Base-by-base conservation (phyloP, 352 stramenopile species). In the Globisporangium nagaii region DNA sequence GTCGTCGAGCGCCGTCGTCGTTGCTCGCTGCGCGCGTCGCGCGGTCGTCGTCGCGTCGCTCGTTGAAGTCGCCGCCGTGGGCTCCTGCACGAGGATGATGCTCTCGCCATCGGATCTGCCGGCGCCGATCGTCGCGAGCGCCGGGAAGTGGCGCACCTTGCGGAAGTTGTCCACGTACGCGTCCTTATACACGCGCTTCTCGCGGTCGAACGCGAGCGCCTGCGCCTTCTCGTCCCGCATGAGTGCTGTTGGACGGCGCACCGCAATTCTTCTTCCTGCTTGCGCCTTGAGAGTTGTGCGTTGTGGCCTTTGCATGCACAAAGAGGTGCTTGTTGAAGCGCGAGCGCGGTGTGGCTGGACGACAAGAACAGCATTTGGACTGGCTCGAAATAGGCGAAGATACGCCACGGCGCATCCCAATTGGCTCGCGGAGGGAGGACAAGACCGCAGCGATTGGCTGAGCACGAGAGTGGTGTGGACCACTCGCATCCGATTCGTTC, bases 171-270 rank as follows among this genome's bases (percentile, higher is more conserved):
- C 60, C 27, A 86, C 80, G 47, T 88, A 86, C 1, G 78, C 78
- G 56, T 88, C 73, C 65, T 88, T 89, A 58, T 86, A 88, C 36
- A 84, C 65, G 55, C 76, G 72, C 73, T 86, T 91, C 53, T 91
- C 75, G 63, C 71, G 75, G 62, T 88, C 75, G 57, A 71, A 87
- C 45, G 75, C 73, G 15, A 85, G 53, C 58, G 76, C 65, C 39
- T 79, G 68, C 37, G 68, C 66, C 59, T 77, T 83, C 55, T 84
- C 63, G 49, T 43, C 37, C 30, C 17, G 22, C 28, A 36, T 50
- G n/a, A n/a, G n/a, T n/a, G n/a, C n/a, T n/a, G n/a, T n/a, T n/a
- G n/a, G n/a, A n/a, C n/a, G n/a, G n/a, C n/a, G n/a, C n/a, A n/a
- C 25, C 22, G 20, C 40, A 47, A 31, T 41, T 20, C 13, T 12